phyloP scores from a whole-genome alignment of 1,284 basidiomycete genomes.

The Thelephora terrestris region DNA sequence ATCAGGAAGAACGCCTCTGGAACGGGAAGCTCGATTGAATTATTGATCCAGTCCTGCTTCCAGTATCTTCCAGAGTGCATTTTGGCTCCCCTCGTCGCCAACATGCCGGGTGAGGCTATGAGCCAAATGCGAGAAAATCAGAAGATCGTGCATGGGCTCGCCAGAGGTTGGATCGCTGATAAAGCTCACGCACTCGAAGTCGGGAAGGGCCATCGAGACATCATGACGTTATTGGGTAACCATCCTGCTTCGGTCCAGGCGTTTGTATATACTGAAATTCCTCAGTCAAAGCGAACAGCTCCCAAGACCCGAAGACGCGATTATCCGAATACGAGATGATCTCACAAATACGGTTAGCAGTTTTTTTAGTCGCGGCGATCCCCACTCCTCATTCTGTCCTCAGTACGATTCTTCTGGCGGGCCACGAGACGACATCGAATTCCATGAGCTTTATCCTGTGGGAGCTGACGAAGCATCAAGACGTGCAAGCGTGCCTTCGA shows the following conservation, averaged over 20 bases:
- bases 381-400: background rate
- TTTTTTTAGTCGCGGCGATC: slow-evolving; percentile 22
- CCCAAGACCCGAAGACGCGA: slow-evolving; percentile 30
- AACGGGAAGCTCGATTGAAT: slow-evolving; percentile 13
- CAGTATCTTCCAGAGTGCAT: slow-evolving; percentile 21
- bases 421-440: slow-evolving; percentile 45
- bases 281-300: slow-evolving; percentile 43
- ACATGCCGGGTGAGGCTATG: slow-evolving; percentile 27
- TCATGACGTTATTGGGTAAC: slow-evolving; percentile 34
- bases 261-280: background rate
- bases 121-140: slow-evolving; percentile 25
- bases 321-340: slow-evolving; percentile 42
- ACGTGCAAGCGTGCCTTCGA: slow-evolving; percentile 30
- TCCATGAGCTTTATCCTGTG: slow-evolving; percentile 30
- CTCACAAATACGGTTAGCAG: slow-evolving; percentile 40
- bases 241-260: background rate
- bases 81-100: slow-evolving; percentile 27
- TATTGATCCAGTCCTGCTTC: slow-evolving; percentile 17
- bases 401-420: slow-evolving; percentile 32
- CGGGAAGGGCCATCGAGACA: slow-evolving; percentile 25
- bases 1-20: slow-evolving; percentile 14
- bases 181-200: slow-evolving; percentile 27
- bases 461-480: slow-evolving; percentile 30
- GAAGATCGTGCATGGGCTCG: slow-evolving; percentile 28
- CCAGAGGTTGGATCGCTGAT: slow-evolving; percentile 28